phyloP scores from a whole-genome alignment of 1,284 basidiomycete genomes.

The Vanrija sp. region DNA sequence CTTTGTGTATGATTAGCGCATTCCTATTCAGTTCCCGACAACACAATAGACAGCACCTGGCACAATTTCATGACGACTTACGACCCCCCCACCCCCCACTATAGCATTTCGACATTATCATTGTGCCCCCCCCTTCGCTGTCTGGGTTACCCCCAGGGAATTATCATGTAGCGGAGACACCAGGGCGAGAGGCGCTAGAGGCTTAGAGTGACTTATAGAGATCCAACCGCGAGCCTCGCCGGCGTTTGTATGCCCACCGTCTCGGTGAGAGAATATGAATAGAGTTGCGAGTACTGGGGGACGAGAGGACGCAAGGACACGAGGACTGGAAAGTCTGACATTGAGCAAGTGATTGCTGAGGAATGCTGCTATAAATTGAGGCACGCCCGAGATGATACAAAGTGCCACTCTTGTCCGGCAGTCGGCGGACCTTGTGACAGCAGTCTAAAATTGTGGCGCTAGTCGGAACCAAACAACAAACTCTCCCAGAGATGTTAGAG shows the following conservation, averaged over 20 bases:
- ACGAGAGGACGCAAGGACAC: too few species aligned
- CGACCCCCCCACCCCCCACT: background rate
- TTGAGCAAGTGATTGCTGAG: too few species aligned
- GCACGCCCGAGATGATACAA: too few species aligned
- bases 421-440: too few species aligned
- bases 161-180: constrained; percentile 12
- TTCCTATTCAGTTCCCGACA: constrained; percentile 19
- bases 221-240: constrained; percentile 13
- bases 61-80: too few species aligned
- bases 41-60: too few species aligned
- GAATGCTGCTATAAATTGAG: too few species aligned
- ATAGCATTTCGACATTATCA: constrained; percentile 7
- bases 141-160: constrained; percentile 9
- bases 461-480: too few species aligned
- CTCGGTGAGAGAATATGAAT: constrained; percentile 16
- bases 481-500: too few species aligned
- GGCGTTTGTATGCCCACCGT: constrained; percentile 17
- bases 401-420: too few species aligned
- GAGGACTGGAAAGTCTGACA: too few species aligned
- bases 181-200: constrained; percentile 19
- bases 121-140: constrained; percentile 22
- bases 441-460: too few species aligned
- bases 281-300: constrained; percentile 5
- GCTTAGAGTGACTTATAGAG: constrained; percentile 18
- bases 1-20: constrained; percentile 18